Conservation (phyloP, 2,329 filamentous ascomycete genomes). For the Fusarium verrucosum region DNA sequence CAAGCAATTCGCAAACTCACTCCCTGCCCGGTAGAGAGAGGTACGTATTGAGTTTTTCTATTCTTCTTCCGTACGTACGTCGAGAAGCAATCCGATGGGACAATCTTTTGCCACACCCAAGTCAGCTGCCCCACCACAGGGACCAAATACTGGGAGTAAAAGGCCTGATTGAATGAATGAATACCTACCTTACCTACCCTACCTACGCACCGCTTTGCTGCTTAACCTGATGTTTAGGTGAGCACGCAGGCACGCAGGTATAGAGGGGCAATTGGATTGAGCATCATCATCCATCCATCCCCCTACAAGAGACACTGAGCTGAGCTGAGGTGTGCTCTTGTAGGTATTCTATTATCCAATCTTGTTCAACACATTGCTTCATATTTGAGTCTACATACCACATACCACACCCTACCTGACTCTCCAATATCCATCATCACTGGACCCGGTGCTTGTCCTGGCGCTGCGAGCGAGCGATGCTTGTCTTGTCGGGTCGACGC, state of each 20-base stretch:
- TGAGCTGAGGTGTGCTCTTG: constrained; percentile 24
- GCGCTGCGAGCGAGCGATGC: constrained; percentile 28
- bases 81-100: no score
- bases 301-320: no score
- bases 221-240: constrained; percentile 2
- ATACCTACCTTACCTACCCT: constrained; percentile 19
- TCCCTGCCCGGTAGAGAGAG: neutral
- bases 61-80: constrained; percentile 25
- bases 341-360: neutral
- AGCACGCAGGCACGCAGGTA: no score
- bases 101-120: constrained; percentile 46
- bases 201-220: constrained; percentile 10
- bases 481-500: constrained; percentile 34
- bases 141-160: constrained; percentile 31
- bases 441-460: constrained; percentile 32
- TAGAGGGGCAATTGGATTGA: constrained; percentile 2
- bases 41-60: constrained; percentile 26
- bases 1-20: constrained; percentile 3
- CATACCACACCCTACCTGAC: constrained; percentile 6
- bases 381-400: neutral
- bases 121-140: constrained; percentile 49
- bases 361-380: neutral
- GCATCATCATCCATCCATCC: constrained; percentile 10
- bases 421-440: neutral
- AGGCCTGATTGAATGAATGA: no score